Evolutionary conservation across 169 alveolate genomes (phyloP).

Genomic region (Eimeria necatrix): DNA sequence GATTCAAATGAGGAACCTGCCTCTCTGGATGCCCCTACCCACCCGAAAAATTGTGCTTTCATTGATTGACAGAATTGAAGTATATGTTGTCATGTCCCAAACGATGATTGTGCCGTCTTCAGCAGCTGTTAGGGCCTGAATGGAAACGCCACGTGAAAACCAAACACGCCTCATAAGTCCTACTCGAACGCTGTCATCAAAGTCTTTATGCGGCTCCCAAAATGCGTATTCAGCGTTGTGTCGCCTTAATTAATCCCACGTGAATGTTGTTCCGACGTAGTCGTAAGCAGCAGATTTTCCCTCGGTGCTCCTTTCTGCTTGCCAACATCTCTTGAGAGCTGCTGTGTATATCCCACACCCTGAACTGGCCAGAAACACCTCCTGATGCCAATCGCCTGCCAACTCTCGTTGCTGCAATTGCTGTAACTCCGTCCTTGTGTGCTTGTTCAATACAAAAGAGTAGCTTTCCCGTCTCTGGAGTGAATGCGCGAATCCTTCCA

Average conservation of each 20-base stretch:
- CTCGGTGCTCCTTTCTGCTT: conserved; percentile 93
- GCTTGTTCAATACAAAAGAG: conserved; percentile 94
- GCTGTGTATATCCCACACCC: conserved; percentile 90
- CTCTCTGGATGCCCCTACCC: background rate
- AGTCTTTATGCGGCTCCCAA: background rate
- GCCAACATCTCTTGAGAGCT: conserved; percentile 80
- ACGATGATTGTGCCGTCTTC: conserved; percentile 96
- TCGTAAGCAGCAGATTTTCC: conserved; percentile 90
- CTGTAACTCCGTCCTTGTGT: conserved; percentile 95
- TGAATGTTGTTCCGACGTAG: conserved; percentile 87
- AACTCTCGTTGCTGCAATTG: conserved; percentile 85
- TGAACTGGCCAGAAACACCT: conserved; percentile 95
- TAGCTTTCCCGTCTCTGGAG: conserved; percentile 95
- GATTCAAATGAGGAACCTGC: no score
- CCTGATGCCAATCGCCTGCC: conserved; percentile 85
- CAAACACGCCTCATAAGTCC: no score
- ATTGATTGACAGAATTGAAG: conserved; percentile 63
- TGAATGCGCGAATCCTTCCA: conserved; percentile 93
- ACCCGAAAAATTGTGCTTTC: conserved; percentile 77
- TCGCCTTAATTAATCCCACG: background rate
- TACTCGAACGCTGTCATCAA: background rate
- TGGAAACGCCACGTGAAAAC: conserved; percentile 9
- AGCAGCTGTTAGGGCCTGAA: conserved; percentile 94
- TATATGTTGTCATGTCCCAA: conserved; percentile 93
- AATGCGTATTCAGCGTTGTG: background rate